phyloP scores from a whole-genome alignment of 805 yeast genomes.

The Wickerhamomyces xylosicus region DNA sequence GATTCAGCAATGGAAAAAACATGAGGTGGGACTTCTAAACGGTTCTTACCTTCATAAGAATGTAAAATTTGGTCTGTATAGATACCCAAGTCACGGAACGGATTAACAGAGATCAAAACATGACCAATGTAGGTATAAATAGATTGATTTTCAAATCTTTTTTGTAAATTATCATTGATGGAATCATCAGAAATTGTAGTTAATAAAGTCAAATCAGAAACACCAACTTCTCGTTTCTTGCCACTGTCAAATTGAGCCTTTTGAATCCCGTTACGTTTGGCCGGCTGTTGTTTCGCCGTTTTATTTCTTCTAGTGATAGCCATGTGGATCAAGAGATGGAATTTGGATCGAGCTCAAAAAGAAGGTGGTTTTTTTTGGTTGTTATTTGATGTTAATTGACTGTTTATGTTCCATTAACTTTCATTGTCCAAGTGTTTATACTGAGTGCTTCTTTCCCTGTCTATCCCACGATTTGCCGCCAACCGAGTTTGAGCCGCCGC shows the following conservation, averaged over 20 bases:
- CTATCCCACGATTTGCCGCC: too few relatives aligned
- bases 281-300: conserved; percentile 37
- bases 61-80: conserved; percentile 73
- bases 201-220: conserved; percentile 82
- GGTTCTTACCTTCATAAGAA: conserved; percentile 80
- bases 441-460: too few relatives aligned
- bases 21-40: conserved; percentile 96
- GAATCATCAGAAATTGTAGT: conserved; percentile 86
- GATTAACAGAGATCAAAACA: conserved; percentile 91
- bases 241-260: conserved; percentile 85
- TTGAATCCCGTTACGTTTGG: conserved; percentile 51
- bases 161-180: conserved; percentile 83
- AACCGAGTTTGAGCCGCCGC: too few relatives aligned
- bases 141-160: conserved; percentile 79
- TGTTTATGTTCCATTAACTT: too few relatives aligned
- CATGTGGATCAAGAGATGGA: conserved; percentile 38
- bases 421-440: too few relatives aligned
- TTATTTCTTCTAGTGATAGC: conserved; percentile 68
- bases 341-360: too few relatives aligned
- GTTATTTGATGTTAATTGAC: too few relatives aligned
- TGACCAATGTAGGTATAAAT: conserved; percentile 93
- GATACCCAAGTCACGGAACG: conserved; percentile 92
- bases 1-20: conserved; percentile 96
- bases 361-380: too few relatives aligned
- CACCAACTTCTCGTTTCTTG: conserved; percentile 97